Evolutionary conservation across 129 eudicot species (phyloP), one percentile per base, ranked within the genome.

Genomic region (Pulicaria dysenterica): DNA sequence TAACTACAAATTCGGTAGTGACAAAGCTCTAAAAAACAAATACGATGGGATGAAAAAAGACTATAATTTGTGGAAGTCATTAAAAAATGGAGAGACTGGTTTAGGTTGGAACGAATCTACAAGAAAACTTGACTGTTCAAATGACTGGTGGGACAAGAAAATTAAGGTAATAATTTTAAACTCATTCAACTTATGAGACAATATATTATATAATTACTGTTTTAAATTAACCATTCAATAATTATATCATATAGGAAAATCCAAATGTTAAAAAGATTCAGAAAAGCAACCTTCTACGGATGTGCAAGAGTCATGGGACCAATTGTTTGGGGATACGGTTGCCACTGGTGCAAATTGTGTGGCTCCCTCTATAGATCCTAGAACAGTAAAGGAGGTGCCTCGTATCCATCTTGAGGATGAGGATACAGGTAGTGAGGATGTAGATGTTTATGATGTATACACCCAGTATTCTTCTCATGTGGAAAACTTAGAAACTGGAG

Each of bases 241-340:
- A 15, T 53, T 53, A 15, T 53, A 15, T 7, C 8, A 16, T 34
- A 6, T 51, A 69, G 49, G 72, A 67, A 49, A 67, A 67, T 17
- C 58, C 72, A 0, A 34, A 8, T 31, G 58, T 47, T 0, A 67
- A 67, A 36, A 48, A 34, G 13, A 8, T 67, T 67, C 4, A 7
- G 10, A 67, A 67, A 67, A 47, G 5, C 58, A 67, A n/a, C 72
- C 72, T 67, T 67, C 58, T 47, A 11, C 31, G 36, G 24, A 24
- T 46, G 58, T 67, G 15, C 72, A 67, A 67, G 57, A 45, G 12
- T 58, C 58, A 46, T 67, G 72, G 72, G 4, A 46, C n/a, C 72
- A 37, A 31, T 24, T 67, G 24, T 67, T 67, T 67, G 58, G 57
- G 1, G 42, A 67, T 67, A 58, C 8, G 24, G 44, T 36, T 47